Base-by-base conservation (phyloP, 148 eudicot genomes). In the Silene uniflora region DNA sequence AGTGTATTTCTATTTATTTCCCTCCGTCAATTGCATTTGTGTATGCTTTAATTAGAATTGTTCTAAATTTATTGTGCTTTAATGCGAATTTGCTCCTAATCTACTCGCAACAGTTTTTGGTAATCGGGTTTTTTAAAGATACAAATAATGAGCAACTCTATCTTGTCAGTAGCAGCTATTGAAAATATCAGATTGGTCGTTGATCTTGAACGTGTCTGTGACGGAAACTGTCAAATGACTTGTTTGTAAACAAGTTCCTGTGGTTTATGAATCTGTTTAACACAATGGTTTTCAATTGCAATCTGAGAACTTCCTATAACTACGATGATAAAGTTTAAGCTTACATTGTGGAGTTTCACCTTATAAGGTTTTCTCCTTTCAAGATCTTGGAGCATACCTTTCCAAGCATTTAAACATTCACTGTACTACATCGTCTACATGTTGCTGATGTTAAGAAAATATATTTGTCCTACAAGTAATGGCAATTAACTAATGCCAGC, bases 381-480 rank as follows among this genome's bases (percentile, higher is more conserved):
- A 22, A 42, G 55, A 69, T 69, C 18, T 21, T 46, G 47, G 18
- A 10, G 55, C 25, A n/a, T 18, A 39, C 49, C 23, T 39, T 39
- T 39, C 44, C 44, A 39, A 39, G 44, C 44, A 49, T 56, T 24
- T 71, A 11, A 23, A 42, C 55, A 67, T 32, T 16, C 24, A 21
- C 55, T 42, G 56, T 9, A 3, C 10, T 35, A 17, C 21, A 2
- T 42, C 4, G 21, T 58, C 10, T 35, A 17, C 21, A 2, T 42
- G 10, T 21, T 58, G 76, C 35, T 60, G 76, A 29, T 73, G 64
- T 22, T 73, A 22, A 62, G 42, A 73, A 11, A n/a, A 59, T 7
- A 25, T 74, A n/a, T 27, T 49, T 61, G n/a, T 22, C 23, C 7
- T 22, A 29, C 23, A 44, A 10, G 5, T 23, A 7, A 11, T 0